Conservation (phyloP, 2,329 filamentous ascomycete species). For the Phialocephala sp. region DNA sequence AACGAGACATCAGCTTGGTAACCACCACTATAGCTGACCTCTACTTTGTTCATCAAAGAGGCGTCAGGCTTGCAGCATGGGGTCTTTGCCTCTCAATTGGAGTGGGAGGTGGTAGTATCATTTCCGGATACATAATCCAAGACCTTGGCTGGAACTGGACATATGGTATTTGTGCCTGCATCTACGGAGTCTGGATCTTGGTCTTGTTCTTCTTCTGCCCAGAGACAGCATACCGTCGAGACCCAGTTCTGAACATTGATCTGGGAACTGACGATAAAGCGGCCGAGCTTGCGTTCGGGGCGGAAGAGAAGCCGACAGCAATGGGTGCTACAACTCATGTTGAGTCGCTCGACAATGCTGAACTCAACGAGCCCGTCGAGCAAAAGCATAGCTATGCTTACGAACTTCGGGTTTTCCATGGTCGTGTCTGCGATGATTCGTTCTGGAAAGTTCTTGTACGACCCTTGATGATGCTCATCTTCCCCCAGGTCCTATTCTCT, state of each 20-base stretch:
- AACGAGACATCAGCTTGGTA: conserved; percentile 16
- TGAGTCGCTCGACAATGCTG: not conserved
- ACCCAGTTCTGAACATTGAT: conserved; percentile 25
- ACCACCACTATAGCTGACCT: conserved; percentile 28
- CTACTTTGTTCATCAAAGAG: conserved; percentile 30
- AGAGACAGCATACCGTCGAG: conserved; percentile 46
- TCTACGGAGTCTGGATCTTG: conserved; percentile 47
- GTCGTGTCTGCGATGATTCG: conserved; percentile 38
- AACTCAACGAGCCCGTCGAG: not conserved
- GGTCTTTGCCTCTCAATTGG: conserved; percentile 26
- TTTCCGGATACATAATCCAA: conserved; percentile 46
- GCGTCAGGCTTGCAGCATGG: conserved; percentile 31
- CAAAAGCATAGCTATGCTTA: conserved; percentile 22
- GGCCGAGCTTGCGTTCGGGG: conserved; percentile 16
- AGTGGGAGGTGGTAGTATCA: conserved; percentile 37
- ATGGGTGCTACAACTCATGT: conserved; percentile 7
- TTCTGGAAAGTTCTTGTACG: conserved; percentile 40
- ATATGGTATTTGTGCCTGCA: conserved; percentile 45
- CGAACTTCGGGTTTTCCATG: conserved; percentile 37
- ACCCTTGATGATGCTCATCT: conserved; percentile 40
- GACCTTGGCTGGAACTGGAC: conserved; percentile 41
- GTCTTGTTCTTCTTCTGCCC: conserved; percentile 50
- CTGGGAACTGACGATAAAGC: conserved; percentile 26
- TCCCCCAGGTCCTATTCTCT: conserved; percentile 33
- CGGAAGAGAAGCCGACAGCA: conserved; percentile 8